These are phyloP conservation scores for Chenopodium formosanum DNA, from an alignment of 148 eudicot genomes.

Conservation along the genomic window DNA sequence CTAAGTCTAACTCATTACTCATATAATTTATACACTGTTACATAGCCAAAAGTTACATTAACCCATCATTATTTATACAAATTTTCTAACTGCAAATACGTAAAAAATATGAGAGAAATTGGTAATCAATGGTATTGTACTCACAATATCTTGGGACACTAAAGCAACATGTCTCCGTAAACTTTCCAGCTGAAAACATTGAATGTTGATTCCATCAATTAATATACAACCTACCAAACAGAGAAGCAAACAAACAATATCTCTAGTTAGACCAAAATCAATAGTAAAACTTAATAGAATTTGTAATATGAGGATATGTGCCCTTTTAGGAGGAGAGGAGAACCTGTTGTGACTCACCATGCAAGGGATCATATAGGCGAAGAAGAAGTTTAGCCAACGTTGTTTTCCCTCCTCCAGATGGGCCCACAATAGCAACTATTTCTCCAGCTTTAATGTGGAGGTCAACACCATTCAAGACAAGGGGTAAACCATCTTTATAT, in stretches of 20 bases:
- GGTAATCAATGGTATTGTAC: slow-evolving; percentile 26
- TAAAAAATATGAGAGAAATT: not conserved
- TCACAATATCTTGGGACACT: slow-evolving; percentile 91
- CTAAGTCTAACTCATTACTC: not conserved
- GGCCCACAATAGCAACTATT: slow-evolving; percentile 92
- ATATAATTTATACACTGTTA: too few relatives aligned
- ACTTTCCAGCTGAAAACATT: slow-evolving; percentile 54
- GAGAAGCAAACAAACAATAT: slow-evolving; percentile 11
- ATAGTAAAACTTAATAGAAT: slow-evolving; percentile 3
- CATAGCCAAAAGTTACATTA: not conserved
- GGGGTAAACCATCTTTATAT: slow-evolving; percentile 62
- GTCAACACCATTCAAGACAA: slow-evolving; percentile 60
- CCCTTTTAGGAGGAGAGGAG: not conserved
- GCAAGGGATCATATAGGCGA: slow-evolving; percentile 90
- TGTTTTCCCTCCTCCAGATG: slow-evolving; percentile 98
- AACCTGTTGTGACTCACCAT: slow-evolving; percentile 43
- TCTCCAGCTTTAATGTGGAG: slow-evolving; percentile 86
- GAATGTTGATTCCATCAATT: slow-evolving; percentile 67
- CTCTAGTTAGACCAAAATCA: slow-evolving; percentile 4
- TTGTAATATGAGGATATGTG: not conserved
- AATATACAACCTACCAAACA: slow-evolving; percentile 57
- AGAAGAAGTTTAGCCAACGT: slow-evolving; percentile 87
- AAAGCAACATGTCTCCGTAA: slow-evolving; percentile 86
- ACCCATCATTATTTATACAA: not conserved
- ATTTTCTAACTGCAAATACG: not conserved